Base-by-base conservation (phyloP, 768 basidiomycete species). In the Termitomyces sp. region DNA sequence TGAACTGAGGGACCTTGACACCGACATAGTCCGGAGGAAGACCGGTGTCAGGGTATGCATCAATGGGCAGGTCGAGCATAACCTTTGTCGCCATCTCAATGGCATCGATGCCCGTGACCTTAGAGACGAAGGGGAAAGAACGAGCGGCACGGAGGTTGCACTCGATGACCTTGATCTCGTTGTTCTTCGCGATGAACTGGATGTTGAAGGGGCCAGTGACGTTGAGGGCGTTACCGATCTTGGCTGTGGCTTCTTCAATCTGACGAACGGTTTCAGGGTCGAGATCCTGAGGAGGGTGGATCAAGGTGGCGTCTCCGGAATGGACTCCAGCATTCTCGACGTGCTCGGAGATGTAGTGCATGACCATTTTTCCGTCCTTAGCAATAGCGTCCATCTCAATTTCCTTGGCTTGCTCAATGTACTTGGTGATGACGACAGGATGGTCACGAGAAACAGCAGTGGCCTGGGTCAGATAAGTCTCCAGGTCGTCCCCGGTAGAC, bases 361-460 rank as follows among this genome's bases (percentile, higher is more conserved):
- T 98, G 74, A 98, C 83, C 86, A 99, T 90, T 80, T 97, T 93
- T 22, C 96, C 96, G 70, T 94, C 93, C 76, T 92, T 92, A 38
- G 97, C 97, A 42, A 99, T 87, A 22, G 97, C 97, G 70, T 99
- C 97, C 94, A 99, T 98, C 81, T 99, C 97, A 66, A 99, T 99
- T 78, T 99, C 97, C 81, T 99, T 98, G 35, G 97, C 97, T 73
- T 97, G 93, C 74, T 98, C 96, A 73, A 99, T 97, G 78, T 97
- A 99, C 76, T 99, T 99, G 65, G 93, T 91, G 75, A 98, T 98
- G 68, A 99, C 96, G 64, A 98, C 96, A 1, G 96, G 96, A 69
- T 97, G 92, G 38, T 96, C 94, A 50, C 92, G 88, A 46, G 97
- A 99, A 59, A 99, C 95, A 57, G 92, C 95, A 22, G 96, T 91